Evolutionary conservation across 352 stramenopile species (phyloP).

Genomic region (Phytopythium montanum): DNA sequence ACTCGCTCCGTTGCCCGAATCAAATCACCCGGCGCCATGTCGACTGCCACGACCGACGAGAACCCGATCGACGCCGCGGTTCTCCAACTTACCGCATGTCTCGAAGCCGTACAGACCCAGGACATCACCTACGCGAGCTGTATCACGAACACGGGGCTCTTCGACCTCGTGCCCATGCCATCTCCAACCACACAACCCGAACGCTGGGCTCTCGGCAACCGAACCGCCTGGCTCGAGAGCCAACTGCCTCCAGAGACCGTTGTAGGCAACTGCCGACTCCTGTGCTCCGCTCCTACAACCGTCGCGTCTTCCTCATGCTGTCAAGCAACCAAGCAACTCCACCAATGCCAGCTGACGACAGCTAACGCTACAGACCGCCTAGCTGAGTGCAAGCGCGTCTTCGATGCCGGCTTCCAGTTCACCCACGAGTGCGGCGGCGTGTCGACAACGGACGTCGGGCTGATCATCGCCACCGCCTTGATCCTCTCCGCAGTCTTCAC

Average conservation of each 20-base stretch:
- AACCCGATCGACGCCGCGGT: constrained; percentile 21
- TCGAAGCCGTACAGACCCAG: constrained; percentile 26
- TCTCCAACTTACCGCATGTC: constrained; percentile 27
- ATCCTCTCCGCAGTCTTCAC: constrained; percentile 7
- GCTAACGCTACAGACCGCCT: constrained; percentile 7
- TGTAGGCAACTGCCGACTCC: constrained; percentile 25
- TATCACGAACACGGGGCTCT: constrained; percentile 62
- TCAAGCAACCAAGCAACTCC: constrained; percentile 13
- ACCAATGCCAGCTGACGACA: constrained; percentile 27
- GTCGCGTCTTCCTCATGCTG: constrained; percentile 36
- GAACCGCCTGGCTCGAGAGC: not conserved
- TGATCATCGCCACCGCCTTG: constrained; percentile 14
- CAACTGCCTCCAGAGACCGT: not conserved
- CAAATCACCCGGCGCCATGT: not conserved
- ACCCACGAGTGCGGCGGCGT: constrained; percentile 40
- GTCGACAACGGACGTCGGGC: constrained; percentile 23
- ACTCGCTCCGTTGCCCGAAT: too few species aligned
- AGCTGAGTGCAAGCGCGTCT: constrained; percentile 28
- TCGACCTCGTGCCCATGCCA: constrained; percentile 13
- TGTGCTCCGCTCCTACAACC: constrained; percentile 28
- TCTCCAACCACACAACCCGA: not conserved
- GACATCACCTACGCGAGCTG: constrained; percentile 49
- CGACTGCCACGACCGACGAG: constrained; percentile 9
- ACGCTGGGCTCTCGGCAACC: not conserved
- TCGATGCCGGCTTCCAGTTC: constrained; percentile 42